phyloP scores from a whole-genome alignment of 768 basidiomycete species.

The Amanita brunnescens region DNA sequence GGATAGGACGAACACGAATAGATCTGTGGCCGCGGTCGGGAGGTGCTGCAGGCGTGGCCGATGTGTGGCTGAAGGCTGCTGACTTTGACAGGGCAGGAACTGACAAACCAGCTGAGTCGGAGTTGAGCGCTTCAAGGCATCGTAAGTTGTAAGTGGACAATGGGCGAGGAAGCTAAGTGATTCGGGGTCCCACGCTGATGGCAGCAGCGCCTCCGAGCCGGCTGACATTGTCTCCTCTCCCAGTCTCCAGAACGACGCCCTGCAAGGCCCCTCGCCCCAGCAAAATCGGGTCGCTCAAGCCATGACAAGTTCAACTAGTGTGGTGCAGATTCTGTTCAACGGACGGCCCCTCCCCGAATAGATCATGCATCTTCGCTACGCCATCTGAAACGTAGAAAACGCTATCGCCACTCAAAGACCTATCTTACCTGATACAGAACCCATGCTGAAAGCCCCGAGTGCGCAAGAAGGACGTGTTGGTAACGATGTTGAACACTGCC shows the following conservation, averaged over 20 bases:
- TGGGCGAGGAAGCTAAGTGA: no score
- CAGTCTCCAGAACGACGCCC: slow-evolving; percentile 33
- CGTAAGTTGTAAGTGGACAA: no score
- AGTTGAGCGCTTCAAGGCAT: no score
- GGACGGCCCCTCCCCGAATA: not conserved
- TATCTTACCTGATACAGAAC: not conserved
- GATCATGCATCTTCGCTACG: slow-evolving; percentile 1
- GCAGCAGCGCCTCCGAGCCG: slow-evolving; percentile 5
- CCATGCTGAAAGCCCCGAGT: slow-evolving; percentile 1
- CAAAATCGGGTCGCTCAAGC: not conserved
- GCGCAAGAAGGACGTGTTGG: not conserved
- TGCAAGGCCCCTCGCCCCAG: slow-evolving; percentile 38
- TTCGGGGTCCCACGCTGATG: not conserved
- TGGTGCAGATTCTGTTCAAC: no score
- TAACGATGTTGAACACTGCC: not conserved
- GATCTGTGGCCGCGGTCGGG: no score
- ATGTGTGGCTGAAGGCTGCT: no score
- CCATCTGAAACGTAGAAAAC: not conserved
- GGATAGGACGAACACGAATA: no score
- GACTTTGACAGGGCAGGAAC: no score
- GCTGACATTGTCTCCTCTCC: slow-evolving; percentile 42
- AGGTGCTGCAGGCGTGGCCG: no score
- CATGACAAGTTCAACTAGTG: not conserved
- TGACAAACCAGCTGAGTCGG: no score
- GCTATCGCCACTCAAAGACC: not conserved